Conservation (phyloP, 257 asterid species). For the Apocynum venetum region DNA sequence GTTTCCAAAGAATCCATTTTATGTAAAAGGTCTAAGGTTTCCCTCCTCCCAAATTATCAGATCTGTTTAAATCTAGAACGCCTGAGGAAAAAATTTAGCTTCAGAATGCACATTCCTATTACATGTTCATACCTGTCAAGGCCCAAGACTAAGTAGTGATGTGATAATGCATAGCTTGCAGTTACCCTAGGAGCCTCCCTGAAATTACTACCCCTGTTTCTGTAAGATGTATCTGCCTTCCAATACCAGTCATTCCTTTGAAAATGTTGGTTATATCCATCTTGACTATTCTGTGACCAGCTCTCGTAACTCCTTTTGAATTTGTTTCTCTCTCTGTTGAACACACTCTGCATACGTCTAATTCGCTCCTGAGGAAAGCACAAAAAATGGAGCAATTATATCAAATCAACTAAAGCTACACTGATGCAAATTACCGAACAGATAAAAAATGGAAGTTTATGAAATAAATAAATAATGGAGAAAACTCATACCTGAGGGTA, state of each 20-base stretch:
- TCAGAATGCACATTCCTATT: background rate
- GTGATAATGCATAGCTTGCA: constrained; percentile 51
- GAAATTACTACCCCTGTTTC: constrained; percentile 45
- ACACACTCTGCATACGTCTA: constrained; percentile 87
- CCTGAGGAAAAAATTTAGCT: background rate
- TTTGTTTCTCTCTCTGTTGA: constrained; percentile 81
- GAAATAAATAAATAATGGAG: background rate
- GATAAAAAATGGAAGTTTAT: constrained; percentile 1
- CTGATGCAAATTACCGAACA: background rate
- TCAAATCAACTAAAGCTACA: constrained; percentile 4
- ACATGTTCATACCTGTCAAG: constrained; percentile 66
- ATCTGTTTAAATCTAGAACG: background rate
- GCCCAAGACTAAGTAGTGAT: constrained; percentile 85
- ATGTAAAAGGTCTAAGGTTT: background rate
- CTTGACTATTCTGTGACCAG: constrained; percentile 70
- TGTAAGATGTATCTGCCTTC: constrained; percentile 62
- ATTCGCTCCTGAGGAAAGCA: constrained; percentile 69
- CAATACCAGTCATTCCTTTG: constrained; percentile 98
- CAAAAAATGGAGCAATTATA: constrained; percentile 14
- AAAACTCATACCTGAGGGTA: background rate
- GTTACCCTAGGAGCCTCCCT: constrained; percentile 50
- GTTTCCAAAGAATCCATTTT: background rate
- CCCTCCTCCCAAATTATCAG: background rate
- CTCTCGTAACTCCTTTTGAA: constrained; percentile 66
- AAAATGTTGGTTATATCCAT: constrained; percentile 68